Percentiles rank a stretch among this genome's conserved stretches.
phyloP scores from a whole-genome alignment of 1,284 basidiomycete species.

The Thelephora terrestris region DNA sequence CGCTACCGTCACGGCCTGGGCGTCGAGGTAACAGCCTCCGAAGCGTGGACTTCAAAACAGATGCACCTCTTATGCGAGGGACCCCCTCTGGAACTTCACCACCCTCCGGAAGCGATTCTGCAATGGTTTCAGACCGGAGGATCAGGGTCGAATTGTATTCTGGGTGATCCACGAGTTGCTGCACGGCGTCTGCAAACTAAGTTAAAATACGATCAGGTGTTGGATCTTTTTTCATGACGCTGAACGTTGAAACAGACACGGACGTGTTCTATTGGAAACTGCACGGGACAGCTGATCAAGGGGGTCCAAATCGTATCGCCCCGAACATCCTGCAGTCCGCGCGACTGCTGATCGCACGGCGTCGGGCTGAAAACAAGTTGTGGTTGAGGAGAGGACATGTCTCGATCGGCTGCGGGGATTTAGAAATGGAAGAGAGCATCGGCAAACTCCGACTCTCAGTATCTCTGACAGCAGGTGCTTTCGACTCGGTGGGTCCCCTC shows the following conservation, averaged over 20 bases:
- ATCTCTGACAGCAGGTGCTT: too few relatives aligned
- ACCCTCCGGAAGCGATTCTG: slow-evolving; percentile 24
- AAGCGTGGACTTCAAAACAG: slow-evolving; percentile 37
- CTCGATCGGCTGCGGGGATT: too few relatives aligned
- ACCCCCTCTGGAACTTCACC: slow-evolving; percentile 24
- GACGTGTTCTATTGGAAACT: slow-evolving; percentile 35
- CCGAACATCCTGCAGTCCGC: too few relatives aligned
- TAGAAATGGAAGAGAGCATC: too few relatives aligned
- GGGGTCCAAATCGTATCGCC: slow-evolving; percentile 22
- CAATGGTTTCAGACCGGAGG: slow-evolving; percentile 58
- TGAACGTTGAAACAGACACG: slow-evolving; percentile 5
- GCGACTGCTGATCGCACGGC: too few relatives aligned
- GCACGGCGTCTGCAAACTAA: slow-evolving; percentile 57
- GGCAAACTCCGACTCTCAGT: too few relatives aligned
- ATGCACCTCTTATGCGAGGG: slow-evolving; percentile 33
- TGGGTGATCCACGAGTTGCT: slow-evolving; percentile 65
- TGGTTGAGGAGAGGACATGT: too few relatives aligned
- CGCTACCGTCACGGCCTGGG: slow-evolving; percentile 51
- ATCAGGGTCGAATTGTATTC: slow-evolving; percentile 81
- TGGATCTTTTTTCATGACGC: slow-evolving; percentile 1
- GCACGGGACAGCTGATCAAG: slow-evolving; percentile 30
- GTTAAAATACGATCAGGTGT: neutral
- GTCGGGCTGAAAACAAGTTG: too few relatives aligned
- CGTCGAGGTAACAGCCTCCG: slow-evolving; percentile 62
- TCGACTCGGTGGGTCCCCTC: too few relatives aligned